Conservation (phyloP, 2,329 filamentous ascomycete species). For the Amylocarpus encephaloides region DNA sequence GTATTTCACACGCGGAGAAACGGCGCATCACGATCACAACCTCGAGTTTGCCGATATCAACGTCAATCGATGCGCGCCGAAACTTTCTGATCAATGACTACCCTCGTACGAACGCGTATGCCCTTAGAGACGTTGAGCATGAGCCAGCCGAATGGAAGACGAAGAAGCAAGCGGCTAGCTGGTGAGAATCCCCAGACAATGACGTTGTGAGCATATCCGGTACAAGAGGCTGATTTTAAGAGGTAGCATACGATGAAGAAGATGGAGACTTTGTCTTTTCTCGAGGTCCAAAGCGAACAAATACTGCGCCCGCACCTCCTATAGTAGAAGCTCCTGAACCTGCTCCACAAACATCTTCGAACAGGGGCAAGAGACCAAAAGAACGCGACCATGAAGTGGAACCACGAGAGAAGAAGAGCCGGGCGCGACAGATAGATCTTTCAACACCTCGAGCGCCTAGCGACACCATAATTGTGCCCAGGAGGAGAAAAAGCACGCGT, state of each 20-base stretch:
- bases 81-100: conserved; percentile 56
- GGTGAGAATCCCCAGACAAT: conserved; percentile 40
- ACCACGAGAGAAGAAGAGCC: conserved; percentile 37
- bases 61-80: conserved; percentile 25
- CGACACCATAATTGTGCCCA: conserved; percentile 33
- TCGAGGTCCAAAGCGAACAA: conserved; percentile 59
- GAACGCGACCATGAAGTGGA: conserved; percentile 32
- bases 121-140: conserved; percentile 64
- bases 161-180: conserved; percentile 58
- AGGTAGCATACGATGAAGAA: conserved; percentile 58
- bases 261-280: conserved; percentile 74
- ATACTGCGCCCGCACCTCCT: conserved; percentile 44
- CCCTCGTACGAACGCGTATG: conserved; percentile 56
- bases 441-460: conserved; percentile 30
- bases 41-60: conserved; percentile 6
- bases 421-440: conserved; percentile 30
- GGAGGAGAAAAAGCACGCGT: conserved; percentile 41
- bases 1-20: conserved; percentile 11
- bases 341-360: conserved; percentile 28
- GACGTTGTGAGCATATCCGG: conserved; percentile 7
- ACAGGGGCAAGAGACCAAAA: conserved; percentile 31
- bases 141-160: conserved; percentile 52
- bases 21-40: conserved; percentile 6
- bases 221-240: conserved; percentile 8
- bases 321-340: conserved; percentile 35